Evolutionary conservation across 1,284 basidiomycete genomes (phyloP), one percentile per base, ranked within the genome.

Genomic region (Cystobasidium slooffiae): DNA sequence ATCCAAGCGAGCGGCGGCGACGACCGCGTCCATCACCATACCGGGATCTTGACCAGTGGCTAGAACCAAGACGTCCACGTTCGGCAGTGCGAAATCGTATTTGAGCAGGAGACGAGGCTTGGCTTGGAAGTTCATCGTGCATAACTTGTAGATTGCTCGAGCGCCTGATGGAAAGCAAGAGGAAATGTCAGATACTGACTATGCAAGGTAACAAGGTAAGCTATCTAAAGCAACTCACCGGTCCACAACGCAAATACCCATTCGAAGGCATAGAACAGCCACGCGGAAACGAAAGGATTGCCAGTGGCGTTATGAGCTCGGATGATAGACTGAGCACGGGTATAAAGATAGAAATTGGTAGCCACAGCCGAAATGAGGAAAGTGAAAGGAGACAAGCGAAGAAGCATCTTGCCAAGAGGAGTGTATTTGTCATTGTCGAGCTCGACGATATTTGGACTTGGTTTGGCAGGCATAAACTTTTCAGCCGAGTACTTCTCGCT

Each of bases 1-100:
- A 69, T 80, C 80, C 56, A 80, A 77, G 18, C 77, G 75, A 7
- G 78, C 77, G 31, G 79, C 78, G 16, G 80, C 78, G 39, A 79
- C 75, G 39, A 78, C 78, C 63, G 78, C 76, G 64, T 80, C 80
- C 61, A 80, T 78, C 10, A 79, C 78, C 53, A 77, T 78, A 14
- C 75, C 69, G 22, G 79, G 78, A 3, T 76, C 47, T 51, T 79
- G 78, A n/a, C 80, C 80, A 5, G 77, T 78, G 18, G 76, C 61
- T 37, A 80, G 69, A 56, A 80, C 66, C 22, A 79, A 78, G 20
- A 80, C 76, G 70, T 80, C 80, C 5, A 80, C 79, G 4, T 78
- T 75, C 4, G 80, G 80, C 9, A 80, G 75, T 61, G 77, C 78
- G 55, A 75, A 61, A 66, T 80, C 80, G 61, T 79, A 78, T 37